phyloP scores from a whole-genome alignment of 2,329 filamentous ascomycete genomes.

The Penicillium sp. region DNA sequence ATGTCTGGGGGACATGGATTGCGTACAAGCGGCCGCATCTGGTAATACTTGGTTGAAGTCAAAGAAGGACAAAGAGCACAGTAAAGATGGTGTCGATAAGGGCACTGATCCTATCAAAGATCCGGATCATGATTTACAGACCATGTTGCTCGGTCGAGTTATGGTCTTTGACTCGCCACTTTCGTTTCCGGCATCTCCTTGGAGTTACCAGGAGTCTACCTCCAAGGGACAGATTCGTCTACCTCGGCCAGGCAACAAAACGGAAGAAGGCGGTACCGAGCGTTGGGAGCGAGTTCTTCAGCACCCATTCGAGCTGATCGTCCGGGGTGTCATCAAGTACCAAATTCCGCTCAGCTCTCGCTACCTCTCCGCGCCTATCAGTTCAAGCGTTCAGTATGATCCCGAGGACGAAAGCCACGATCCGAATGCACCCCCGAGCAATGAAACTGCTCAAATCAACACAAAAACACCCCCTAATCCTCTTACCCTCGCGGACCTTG shows the following conservation, averaged over 20 bases:
- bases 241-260: slow-evolving; percentile 80
- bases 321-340: slow-evolving; percentile 89
- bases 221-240: slow-evolving; percentile 85
- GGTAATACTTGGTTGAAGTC: slow-evolving; percentile 1
- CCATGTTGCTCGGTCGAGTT: slow-evolving; percentile 89
- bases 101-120: slow-evolving; percentile 62
- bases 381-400: slow-evolving; percentile 41
- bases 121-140: slow-evolving; percentile 64
- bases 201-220: slow-evolving; percentile 69
- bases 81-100: slow-evolving; percentile 48
- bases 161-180: slow-evolving; percentile 83
- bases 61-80: slow-evolving; percentile 9
- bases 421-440: slow-evolving; percentile 20
- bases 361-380: slow-evolving; percentile 52
- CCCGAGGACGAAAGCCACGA: slow-evolving; percentile 35
- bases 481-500: slow-evolving; percentile 11
- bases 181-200: slow-evolving; percentile 84
- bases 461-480: slow-evolving; percentile 5
- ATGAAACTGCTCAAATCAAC: slow-evolving; percentile 30
- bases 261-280: slow-evolving; percentile 74
- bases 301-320: slow-evolving; percentile 89
- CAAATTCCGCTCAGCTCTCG: slow-evolving; percentile 60
- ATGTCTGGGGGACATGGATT: slow-evolving; percentile 23
- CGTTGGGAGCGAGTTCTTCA: slow-evolving; percentile 89
- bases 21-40: slow-evolving; percentile 15